phyloP scores from a whole-genome alignment of 2,329 filamentous ascomycete genomes.

The Microdochium nivale region DNA sequence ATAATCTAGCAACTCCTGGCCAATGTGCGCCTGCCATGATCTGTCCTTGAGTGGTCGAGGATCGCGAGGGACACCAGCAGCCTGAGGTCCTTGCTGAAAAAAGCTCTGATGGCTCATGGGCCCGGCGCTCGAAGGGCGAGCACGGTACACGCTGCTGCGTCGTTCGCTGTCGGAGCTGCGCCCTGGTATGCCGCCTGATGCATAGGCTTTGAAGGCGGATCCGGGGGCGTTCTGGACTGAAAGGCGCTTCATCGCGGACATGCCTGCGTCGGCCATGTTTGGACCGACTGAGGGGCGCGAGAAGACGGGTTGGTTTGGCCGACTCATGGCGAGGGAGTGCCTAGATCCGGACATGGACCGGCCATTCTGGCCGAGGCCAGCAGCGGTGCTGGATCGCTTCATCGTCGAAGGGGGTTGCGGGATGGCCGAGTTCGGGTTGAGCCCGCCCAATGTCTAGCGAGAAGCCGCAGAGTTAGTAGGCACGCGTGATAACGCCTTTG shows the following conservation, averaged over 20 bases:
- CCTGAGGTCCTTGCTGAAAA: constrained; percentile 78
- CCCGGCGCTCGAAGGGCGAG: constrained; percentile 58
- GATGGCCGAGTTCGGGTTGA: constrained; percentile 76
- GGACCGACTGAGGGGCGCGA: constrained; percentile 75
- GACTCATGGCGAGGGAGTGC: constrained; percentile 75
- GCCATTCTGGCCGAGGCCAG: constrained; percentile 56
- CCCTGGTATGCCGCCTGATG: constrained; percentile 39
- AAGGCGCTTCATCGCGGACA: constrained; percentile 76
- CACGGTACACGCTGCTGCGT: constrained; percentile 74
- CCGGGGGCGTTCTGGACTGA: constrained; percentile 61
- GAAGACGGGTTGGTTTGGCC: constrained; percentile 82
- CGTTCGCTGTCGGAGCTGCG: constrained; percentile 48
- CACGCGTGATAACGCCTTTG: not conserved
- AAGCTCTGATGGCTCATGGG: constrained; percentile 81
- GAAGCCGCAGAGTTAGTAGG: constrained; percentile 4
- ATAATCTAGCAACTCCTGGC: constrained; percentile 85
- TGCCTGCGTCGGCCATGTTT: constrained; percentile 69
- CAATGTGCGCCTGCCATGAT: constrained; percentile 71
- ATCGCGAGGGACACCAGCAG: constrained; percentile 76
- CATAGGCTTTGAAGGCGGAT: constrained; percentile 61
- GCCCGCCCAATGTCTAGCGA: constrained; percentile 70
- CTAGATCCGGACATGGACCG: constrained; percentile 77
- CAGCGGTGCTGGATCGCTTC: constrained; percentile 81
- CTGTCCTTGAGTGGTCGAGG: constrained; percentile 79
- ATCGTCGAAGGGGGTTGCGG: constrained; percentile 88